Conservation (phyloP, 805 yeast genomes). For the Lachancea thermotolerans region DNA sequence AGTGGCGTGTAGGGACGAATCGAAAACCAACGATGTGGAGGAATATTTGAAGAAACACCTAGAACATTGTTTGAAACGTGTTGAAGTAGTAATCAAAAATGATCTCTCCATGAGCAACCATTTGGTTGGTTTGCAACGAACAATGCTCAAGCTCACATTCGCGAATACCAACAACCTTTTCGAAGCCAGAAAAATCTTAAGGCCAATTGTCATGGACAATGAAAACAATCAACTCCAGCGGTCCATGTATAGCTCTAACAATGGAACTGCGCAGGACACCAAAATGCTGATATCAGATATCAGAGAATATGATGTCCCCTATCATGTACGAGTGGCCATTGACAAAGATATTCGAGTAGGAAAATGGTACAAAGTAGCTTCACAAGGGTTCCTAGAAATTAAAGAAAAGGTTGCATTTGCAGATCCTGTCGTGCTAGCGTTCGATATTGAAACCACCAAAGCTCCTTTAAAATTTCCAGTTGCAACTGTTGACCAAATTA, state of each 20-base stretch:
- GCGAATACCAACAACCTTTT: slow-evolving; percentile 67
- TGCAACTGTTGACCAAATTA: slow-evolving; percentile 78
- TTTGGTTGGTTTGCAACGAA: slow-evolving; percentile 63
- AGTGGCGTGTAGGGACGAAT: slow-evolving; percentile 46
- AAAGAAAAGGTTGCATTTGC: slow-evolving; percentile 84
- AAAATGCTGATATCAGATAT: slow-evolving; percentile 64
- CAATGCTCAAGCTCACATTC: slow-evolving; percentile 62
- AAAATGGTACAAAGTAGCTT: slow-evolving; percentile 85
- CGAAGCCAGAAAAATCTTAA: slow-evolving; percentile 61
- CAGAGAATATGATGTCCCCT: slow-evolving; percentile 93
- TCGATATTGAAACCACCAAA: slow-evolving; percentile 96
- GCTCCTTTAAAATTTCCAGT: slow-evolving; percentile 96
- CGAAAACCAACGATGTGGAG: slow-evolving; percentile 60
- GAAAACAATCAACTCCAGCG: slow-evolving; percentile 52
- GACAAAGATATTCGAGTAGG: slow-evolving; percentile 85
- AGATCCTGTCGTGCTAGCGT: slow-evolving; percentile 93
- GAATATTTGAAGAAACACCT: slow-evolving; percentile 66
- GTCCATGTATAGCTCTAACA: slow-evolving; percentile 47
- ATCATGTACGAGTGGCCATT: slow-evolving; percentile 92
- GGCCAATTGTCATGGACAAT: slow-evolving; percentile 67
- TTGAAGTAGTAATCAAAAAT: slow-evolving; percentile 57
- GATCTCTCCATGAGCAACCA: slow-evolving; percentile 83
- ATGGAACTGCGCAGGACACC: slow-evolving; percentile 43
- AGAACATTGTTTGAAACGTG: slow-evolving; percentile 54
- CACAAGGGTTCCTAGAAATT: slow-evolving; percentile 47